Evolutionary conservation across 2,329 filamentous ascomycete genomes (phyloP), one percentile per base, ranked within the genome.

Genomic region (Neoarthrinium moseri): DNA sequence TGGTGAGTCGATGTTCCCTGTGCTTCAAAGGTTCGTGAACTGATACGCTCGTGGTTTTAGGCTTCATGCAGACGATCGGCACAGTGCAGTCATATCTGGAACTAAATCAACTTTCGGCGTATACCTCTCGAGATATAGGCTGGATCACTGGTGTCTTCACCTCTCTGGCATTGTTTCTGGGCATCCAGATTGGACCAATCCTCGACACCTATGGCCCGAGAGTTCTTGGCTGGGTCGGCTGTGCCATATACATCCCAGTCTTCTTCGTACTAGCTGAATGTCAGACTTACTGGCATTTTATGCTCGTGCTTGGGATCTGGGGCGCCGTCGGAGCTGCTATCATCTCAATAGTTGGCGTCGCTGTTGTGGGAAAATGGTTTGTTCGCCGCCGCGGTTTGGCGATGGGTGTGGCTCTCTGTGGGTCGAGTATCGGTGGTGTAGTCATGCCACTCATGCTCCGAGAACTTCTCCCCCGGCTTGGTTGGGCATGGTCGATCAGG

Each of bases 181-280:
- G 65, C 1, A 63, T 71, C 4, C 66, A 68, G 53, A 62, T 69
- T 6, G 68, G 69, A 0, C 68, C 69, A 6, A 46, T 71, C 4
- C 71, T 71, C 45, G 69, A 71, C 48, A 58, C 62, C 2, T 68
- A 70, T 42, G 69, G 68, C 0, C 66, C 68, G 1, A 57, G 63
- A 13, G 48, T 58, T 21, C 54, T 71, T 10, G 50, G 67, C 3
- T 43, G 65, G 10, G 46, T 55, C 10, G 67, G 68, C 3, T 60
- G 60, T 1, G 39, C 57, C 2, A 54, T 53, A 5, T 69, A 61
- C 51, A 52, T 68, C 7, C 51, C 60, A 2, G 67, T 67, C 30
- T 70, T 75, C 42, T 62, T 77, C 8, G 51, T 77, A 3, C 62
- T 78, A 23, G 74, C 69, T 0, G 61, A 76, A 43, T 77, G 73